Base-by-base conservation (phyloP, 805 yeast species). In the Lachancea lanzarotensis region DNA sequence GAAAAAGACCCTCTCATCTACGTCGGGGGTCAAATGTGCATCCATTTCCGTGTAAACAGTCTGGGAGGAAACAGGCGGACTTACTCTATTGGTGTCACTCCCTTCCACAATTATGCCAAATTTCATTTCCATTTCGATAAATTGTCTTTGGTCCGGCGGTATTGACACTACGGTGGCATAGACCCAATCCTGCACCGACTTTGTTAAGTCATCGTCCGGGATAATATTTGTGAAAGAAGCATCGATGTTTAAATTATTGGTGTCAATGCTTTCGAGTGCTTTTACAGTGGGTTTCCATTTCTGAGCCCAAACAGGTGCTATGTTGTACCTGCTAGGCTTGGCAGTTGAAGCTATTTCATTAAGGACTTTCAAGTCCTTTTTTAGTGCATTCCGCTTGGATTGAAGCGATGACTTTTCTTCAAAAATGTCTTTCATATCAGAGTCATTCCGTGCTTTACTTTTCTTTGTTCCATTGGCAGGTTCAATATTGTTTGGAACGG, bases 161-260 rank as follows among this genome's bases (percentile, higher is more conserved):
- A 86, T 74, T 29, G 85, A 85, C 37, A 73, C 73, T 38, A 88
- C 71, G 50, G 85, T 82, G 16, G 95, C 89, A 71, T 84, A 89
- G 8, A 90, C 73, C 97, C 97, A 90, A 54, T 83, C 87, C 18
- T 93, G 84, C 6, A 90, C 79, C 29, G 85, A 78, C 57, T 90
- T 78, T 5, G 90, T 84, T 47, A 86, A 70, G 55, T 87, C 91
- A 56, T 87, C 88, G 39, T 85, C 80, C 0, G 84, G 73, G 4
- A 89, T 90, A 0, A 88, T 81, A 15, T 87, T 74, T 35, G 88
- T 76, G 40, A 76, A 63, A 0, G 74, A 62, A 17, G 70, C 58
- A 27, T 71, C 75, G 25, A 65, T 40, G 59, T 63, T 52, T 9
- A 62, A 54, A 44, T 62, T 62, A 12, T 56, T 59, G 17, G 57